Evolutionary conservation across 331 rosid genomes (phyloP).

Genomic region (Spiraea crenata): DNA sequence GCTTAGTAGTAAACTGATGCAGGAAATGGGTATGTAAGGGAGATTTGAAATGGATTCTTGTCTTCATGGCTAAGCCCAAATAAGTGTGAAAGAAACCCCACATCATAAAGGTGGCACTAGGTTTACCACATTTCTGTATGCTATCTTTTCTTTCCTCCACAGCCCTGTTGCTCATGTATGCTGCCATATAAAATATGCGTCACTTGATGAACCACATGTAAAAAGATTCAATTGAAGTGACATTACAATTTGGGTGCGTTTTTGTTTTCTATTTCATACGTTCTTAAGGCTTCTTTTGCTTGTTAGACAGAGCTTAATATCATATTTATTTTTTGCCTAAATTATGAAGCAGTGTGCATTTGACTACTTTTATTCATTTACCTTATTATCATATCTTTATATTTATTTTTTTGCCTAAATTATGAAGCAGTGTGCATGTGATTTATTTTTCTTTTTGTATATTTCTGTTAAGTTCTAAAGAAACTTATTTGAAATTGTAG

Average conservation of each 20-base stretch:
- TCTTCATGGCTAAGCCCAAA: not conserved
- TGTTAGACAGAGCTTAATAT: not conserved
- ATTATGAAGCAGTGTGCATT: not conserved
- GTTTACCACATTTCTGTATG: not conserved
- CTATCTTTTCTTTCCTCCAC: too few relatives aligned
- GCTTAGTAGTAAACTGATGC: not conserved
- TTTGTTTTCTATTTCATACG: not conserved
- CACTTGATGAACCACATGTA: too few relatives aligned
- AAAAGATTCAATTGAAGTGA: not conserved
- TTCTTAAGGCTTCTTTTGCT: not conserved
- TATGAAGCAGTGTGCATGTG: not conserved
- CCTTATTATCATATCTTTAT: not conserved
- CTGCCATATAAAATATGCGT: not conserved
- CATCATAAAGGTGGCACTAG: conserved; percentile 2
- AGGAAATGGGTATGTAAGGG: not conserved
- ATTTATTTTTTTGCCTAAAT: not conserved
- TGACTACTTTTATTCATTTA: too few relatives aligned
- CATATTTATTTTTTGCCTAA: not conserved
- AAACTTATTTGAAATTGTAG: conserved; percentile 35
- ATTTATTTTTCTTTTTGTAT: not conserved
- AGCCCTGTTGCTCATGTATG: not conserved
- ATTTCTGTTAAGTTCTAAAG: conserved; percentile 15
- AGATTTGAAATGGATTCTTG: conserved; percentile 10
- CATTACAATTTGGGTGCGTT: not conserved
- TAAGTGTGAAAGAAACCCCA: conserved; percentile 2